Conservation (phyloP, 768 basidiomycete species). For the Boletus patriciae region DNA sequence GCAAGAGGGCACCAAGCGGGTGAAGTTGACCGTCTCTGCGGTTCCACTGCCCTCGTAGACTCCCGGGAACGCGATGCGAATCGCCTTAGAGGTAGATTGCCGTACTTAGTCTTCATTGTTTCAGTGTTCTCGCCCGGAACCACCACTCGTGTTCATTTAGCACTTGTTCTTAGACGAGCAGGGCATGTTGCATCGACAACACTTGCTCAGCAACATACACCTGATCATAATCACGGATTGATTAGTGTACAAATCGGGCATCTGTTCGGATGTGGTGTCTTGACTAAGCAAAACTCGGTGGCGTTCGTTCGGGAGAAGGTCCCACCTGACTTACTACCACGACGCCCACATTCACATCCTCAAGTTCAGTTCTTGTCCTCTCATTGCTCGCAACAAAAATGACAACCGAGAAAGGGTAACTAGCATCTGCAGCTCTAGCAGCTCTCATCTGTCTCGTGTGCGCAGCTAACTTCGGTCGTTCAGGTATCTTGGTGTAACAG, state of each 20-base stretch:
- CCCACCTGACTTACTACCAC: slow-evolving; percentile 20
- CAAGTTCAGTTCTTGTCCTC: slow-evolving; percentile 7
- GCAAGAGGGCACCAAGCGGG: slow-evolving; percentile 10
- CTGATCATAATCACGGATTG: too few species aligned
- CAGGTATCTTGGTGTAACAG: slow-evolving; percentile 81
- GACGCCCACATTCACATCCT: slow-evolving; percentile 8
- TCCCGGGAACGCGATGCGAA: neutral
- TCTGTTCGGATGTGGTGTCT: neutral
- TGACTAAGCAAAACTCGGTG: slow-evolving; percentile 28
- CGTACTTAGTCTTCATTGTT: neutral
- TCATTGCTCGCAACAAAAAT: slow-evolving; percentile 26
- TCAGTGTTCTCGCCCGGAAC: too few species aligned
- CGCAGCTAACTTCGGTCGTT: slow-evolving; percentile 14
- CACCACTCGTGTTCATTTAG: neutral
- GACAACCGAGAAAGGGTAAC: slow-evolving; percentile 45
- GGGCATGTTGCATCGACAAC: too few species aligned
- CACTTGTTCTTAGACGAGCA: neutral
- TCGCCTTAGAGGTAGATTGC: too few species aligned
- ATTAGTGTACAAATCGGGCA: too few species aligned
- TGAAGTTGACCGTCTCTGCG: slow-evolving; percentile 1
- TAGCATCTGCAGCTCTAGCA: slow-evolving; percentile 9
- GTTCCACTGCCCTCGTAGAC: neutral
- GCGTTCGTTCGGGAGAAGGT: slow-evolving; percentile 10
- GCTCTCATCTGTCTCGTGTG: neutral
- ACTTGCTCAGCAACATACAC: too few species aligned